Evolutionary conservation across 768 basidiomycete genomes (phyloP).

Genomic region (Asterophora parasitica): DNA sequence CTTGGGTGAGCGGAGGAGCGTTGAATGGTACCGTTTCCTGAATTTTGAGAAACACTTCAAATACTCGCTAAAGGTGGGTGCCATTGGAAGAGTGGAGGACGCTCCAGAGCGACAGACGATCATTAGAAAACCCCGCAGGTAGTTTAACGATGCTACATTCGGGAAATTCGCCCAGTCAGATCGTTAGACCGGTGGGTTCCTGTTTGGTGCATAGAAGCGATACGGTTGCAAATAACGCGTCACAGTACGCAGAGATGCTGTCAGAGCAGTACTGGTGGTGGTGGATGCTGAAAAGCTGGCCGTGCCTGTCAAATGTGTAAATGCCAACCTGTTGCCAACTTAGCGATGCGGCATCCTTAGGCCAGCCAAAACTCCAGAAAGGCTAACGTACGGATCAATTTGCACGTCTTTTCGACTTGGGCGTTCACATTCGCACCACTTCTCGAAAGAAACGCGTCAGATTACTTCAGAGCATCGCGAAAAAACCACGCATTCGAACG

Average conservation of each 20-base stretch:
- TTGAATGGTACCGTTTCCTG: not conserved
- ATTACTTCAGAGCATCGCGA: too few relatives aligned
- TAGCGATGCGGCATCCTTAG: not conserved
- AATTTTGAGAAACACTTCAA: not conserved
- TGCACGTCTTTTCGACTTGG: not conserved
- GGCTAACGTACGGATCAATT: not conserved
- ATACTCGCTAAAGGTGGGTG: slow-evolving; percentile 3
- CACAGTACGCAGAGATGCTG: not conserved
- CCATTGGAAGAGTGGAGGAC: not conserved
- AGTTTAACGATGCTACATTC: not conserved
- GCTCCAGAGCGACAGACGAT: not conserved
- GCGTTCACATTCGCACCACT: not conserved
- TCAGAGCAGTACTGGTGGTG: not conserved
- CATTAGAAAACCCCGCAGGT: slow-evolving; percentile 1
- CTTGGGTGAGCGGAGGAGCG: not conserved
- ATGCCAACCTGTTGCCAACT: not conserved
- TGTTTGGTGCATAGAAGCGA: not conserved
- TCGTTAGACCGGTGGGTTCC: not conserved
- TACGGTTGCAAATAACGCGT: not conserved
- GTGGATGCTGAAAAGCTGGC: slow-evolving; percentile 1
- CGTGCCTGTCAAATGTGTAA: not conserved
- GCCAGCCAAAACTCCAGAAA: not conserved
- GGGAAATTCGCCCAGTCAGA: not conserved
- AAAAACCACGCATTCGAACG: too few relatives aligned
- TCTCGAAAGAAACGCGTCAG: not conserved